Conservation (phyloP, 2,329 filamentous ascomycete genomes). For the Penicillium freii region DNA sequence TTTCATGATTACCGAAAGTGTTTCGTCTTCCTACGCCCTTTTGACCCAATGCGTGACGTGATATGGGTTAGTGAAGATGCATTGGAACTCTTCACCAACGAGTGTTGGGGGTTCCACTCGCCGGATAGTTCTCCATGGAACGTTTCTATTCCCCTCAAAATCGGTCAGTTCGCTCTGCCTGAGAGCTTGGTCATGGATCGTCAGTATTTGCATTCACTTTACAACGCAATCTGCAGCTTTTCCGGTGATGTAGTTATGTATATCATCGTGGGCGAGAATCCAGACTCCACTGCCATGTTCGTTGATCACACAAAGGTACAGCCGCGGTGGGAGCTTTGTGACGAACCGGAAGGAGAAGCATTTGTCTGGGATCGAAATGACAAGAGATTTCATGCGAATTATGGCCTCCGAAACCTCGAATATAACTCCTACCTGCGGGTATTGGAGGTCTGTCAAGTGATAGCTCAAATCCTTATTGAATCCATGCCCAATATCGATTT, state of each 20-base stretch:
- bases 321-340: background rate
- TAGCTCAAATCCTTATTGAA: background rate
- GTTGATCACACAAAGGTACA: background rate
- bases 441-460: background rate
- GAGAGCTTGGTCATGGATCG: background rate
- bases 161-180: background rate
- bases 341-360: background rate
- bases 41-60: background rate
- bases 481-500: background rate
- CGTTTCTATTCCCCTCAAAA: background rate
- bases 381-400: background rate
- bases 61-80: background rate
- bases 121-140: fast-evolving
- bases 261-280: background rate
- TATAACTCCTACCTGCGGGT: background rate
- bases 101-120: background rate
- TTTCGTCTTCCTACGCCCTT: background rate
- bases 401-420: background rate
- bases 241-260: background rate
- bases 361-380: background rate
- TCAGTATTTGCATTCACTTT: fast-evolving
- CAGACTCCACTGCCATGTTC: background rate
- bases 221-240: background rate
- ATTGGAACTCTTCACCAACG: background rate
- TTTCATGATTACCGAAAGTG: background rate